Evolutionary conservation across 306 rosid species (phyloP), one percentile per base, ranked within the genome.

Genomic region (Inga laurina): DNA sequence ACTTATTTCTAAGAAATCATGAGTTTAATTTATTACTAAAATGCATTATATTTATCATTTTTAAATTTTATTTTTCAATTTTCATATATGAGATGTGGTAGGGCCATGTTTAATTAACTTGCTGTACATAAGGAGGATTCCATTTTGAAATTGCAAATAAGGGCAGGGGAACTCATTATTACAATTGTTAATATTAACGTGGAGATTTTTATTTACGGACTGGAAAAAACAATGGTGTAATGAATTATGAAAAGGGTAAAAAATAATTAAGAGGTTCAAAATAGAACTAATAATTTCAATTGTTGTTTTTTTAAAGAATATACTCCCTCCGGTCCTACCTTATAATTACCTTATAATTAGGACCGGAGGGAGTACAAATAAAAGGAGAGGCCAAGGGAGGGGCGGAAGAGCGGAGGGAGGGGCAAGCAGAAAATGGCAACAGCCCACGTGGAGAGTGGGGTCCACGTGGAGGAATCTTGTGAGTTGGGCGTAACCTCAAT

Each of bases 391-490:
- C 22, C 66, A 22, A 0, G 30, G 24, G 64, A 2, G 30, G 10
- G 13, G 48, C 2, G 48, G 48, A 44, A 2, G 12, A 3, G 13
- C 2, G 19, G 54, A 14, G 15, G 56, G 3, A 8, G 59, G 19
- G 3, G 62, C 32, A 9, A 56, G 64, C 27, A 10, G 37, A 62
- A 64, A 85, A 88, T 82, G 89, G 80, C 92, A 90, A 90, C 90
- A 87, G 86, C 90, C 93, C 96, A 91, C 95, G 89, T 90, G 95
- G 81, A 88, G 90, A 45, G 73, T 18, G 83, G 83, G 93, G 95
- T 54, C 94, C 92, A 91, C 89, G 78, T 49, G 22, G 80, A 82
- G 90, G 94, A 91, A 93, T 91, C 97, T 88, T 84, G 62, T 74
- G 82, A 78, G 77, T 56, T 82, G 82, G 21, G 81, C 86, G 80